Evolutionary conservation across 179 eudicot species (phyloP).

Genomic region (Camellia oleifera): DNA sequence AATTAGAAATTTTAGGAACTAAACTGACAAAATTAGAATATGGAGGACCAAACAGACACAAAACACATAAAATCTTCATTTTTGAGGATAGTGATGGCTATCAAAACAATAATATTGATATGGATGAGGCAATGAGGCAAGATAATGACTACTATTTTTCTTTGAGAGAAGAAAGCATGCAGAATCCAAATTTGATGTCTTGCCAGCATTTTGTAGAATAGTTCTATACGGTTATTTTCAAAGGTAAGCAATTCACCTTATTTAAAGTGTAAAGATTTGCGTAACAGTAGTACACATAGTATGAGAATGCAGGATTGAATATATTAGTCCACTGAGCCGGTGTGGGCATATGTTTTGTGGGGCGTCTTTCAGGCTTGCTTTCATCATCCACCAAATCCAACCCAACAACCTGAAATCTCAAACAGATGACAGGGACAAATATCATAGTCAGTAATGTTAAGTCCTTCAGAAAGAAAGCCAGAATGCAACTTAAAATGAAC

Average conservation of each 20-base stretch:
- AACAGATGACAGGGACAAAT: not conserved
- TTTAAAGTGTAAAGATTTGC: slow-evolving; percentile 96
- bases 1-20: too few relatives aligned
- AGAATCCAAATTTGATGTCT: not conserved
- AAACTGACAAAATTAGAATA: too few relatives aligned
- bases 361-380: slow-evolving; percentile 98
- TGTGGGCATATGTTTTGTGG: slow-evolving; percentile 99
- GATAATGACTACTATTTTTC: not conserved
- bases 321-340: slow-evolving; percentile 98
- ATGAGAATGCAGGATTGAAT: slow-evolving; percentile 95
- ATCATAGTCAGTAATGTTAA: not conserved
- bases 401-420: slow-evolving; percentile 78
- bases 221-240: not conserved
- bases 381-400: slow-evolving; percentile 99
- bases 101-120: too few relatives aligned
- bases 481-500: not conserved
- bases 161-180: not conserved
- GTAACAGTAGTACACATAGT: slow-evolving; percentile 91
- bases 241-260: slow-evolving; percentile 46
- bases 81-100: too few relatives aligned
- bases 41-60: too few relatives aligned
- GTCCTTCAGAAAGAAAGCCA: slow-evolving; percentile 5
- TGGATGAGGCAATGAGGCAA: not conserved
- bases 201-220: not conserved
- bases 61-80: too few relatives aligned